These are phyloP conservation scores for Scorias spongiosa DNA, from an alignment of 2,329 filamentous ascomycete species.

Conservation along the genomic window DNA sequence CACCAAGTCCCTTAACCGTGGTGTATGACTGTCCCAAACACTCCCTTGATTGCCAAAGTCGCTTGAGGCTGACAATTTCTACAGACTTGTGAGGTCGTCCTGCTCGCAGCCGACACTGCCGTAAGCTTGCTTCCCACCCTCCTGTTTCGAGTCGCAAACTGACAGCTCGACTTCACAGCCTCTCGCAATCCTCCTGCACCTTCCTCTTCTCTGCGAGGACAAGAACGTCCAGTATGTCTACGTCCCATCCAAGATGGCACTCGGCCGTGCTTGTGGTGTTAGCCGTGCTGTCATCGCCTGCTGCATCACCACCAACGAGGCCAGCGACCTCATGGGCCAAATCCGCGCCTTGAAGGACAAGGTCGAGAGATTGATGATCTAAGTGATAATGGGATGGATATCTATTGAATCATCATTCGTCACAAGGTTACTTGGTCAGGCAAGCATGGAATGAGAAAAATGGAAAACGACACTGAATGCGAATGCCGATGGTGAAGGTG, in stretches of 20 bases:
- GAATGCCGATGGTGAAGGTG: too few relatives aligned
- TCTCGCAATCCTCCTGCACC: conserved; percentile 73
- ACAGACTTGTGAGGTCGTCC: conserved; percentile 63
- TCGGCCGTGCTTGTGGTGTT: conserved; percentile 82
- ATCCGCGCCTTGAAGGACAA: conserved; percentile 85
- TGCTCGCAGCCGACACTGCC: conserved; percentile 76
- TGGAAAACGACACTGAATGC: too few relatives aligned
- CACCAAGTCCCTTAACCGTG: conserved; percentile 9
- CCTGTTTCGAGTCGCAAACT: too few relatives aligned
- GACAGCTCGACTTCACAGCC: conserved; percentile 27
- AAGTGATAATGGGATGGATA: conserved; percentile 5
- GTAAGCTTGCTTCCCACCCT: not conserved
- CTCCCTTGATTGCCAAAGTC: too few relatives aligned
- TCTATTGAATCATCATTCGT: too few relatives aligned
- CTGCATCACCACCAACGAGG: conserved; percentile 83
- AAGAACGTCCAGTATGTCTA: conserved; percentile 50
- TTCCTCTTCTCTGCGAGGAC: conserved; percentile 72
- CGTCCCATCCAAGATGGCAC: conserved; percentile 56
- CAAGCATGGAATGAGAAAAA: too few relatives aligned
- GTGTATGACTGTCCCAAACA: not conserved
- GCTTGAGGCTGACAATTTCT: too few relatives aligned
- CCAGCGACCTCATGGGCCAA: conserved; percentile 71
- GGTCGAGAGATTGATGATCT: conserved; percentile 92
- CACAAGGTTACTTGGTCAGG: too few relatives aligned
- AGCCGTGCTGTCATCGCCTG: conserved; percentile 73